phyloP scores from a whole-genome alignment of 2,329 filamentous ascomycete genomes.

The Claviceps pazoutovae region DNA sequence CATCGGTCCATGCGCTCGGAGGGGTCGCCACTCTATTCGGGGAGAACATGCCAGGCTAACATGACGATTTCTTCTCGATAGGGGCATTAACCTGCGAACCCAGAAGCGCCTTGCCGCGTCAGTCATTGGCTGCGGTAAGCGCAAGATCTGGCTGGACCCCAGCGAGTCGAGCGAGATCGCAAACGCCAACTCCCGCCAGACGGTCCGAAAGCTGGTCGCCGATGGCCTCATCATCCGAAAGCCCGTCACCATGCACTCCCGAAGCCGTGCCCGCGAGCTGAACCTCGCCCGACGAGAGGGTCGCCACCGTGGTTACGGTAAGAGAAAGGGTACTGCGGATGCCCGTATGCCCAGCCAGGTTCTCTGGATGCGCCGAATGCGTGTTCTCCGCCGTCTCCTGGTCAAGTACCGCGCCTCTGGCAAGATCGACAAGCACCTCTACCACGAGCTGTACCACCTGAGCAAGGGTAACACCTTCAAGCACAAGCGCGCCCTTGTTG shows the following conservation, averaged over 20 bases:
- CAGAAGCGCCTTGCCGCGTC: constrained; percentile 99
- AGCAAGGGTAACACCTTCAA: constrained; percentile 99
- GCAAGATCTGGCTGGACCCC: constrained; percentile 99
- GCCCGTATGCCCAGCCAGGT: constrained; percentile 98
- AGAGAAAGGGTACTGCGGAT: constrained; percentile 99
- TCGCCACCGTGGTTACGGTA: constrained; percentile 98
- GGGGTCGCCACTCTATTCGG: not conserved
- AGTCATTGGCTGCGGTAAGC: constrained; percentile 97
- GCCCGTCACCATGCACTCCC: constrained; percentile 99
- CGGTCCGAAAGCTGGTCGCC: constrained; percentile 96
- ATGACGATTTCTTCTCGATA: constrained; percentile 24
- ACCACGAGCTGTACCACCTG: constrained; percentile 99
- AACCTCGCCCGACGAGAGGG: constrained; percentile 89
- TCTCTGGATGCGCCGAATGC: constrained; percentile 98
- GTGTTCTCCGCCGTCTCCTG: constrained; percentile 95
- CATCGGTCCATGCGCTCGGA: not conserved
- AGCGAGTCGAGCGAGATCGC: constrained; percentile 99
- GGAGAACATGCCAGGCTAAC: constrained; percentile 15
- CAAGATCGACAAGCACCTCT: constrained; percentile 99
- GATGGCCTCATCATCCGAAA: constrained; percentile 99
- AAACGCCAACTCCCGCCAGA: constrained; percentile 99
- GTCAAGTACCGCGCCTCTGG: constrained; percentile 99
- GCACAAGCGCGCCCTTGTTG: constrained; percentile 99
- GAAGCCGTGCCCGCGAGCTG: constrained; percentile 88
- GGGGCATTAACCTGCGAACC: constrained; percentile 92